Evolutionary conservation across 768 basidiomycete species (phyloP), one percentile per base, ranked within the genome.

Genomic region (Phanerodontia chrysosporium): DNA sequence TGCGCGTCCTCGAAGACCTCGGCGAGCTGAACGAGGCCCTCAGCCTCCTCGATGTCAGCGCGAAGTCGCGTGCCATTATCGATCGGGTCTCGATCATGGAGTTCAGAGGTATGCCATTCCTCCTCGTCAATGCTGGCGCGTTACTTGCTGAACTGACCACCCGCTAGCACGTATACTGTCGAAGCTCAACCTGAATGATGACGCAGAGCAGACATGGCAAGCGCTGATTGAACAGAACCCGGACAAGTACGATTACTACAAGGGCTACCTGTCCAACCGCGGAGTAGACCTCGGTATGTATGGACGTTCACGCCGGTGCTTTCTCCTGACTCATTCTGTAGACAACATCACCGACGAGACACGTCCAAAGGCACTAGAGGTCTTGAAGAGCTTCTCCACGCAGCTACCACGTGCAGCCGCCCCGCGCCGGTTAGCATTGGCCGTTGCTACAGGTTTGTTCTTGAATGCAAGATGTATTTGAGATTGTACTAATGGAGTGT

Each of bases 211-310:
- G 60, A 86, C 89, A 0, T 98, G 93, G 89, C 78, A 82, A 32
- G 77, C 81, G 0, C 75, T 99, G 27, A 82, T 99, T 44, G 87
- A 92, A 55, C 85, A 87, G 68, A 98, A 97, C 70, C 78, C 92
- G 1, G 95, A 98, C 59, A 84, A 80, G 66, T 81, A 86, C 64
- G 84, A 84, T 54, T 92, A 95, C 71, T 97, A 95, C 75, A 74
- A 74, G 30, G 87, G 86, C 7, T 91, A 85, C 67, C 77, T 98
- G 22, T 68, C 75, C 2, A 83, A 83, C 62, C 82, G 85, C 60
- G 86, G 83, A 10, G 73, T 92, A 42, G 79, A 84, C 62, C 69
- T 92, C 16, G 83, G 92, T 92, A 58, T n/a, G n/a, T n/a, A n/a
- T n/a, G n/a, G n/a, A n/a, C 58, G 79, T 70, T 5, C 27, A 2